Evolutionary conservation across 2,329 filamentous ascomycete genomes (phyloP), one percentile per base, ranked within the genome.

Genomic region (Didymella pinodella): DNA sequence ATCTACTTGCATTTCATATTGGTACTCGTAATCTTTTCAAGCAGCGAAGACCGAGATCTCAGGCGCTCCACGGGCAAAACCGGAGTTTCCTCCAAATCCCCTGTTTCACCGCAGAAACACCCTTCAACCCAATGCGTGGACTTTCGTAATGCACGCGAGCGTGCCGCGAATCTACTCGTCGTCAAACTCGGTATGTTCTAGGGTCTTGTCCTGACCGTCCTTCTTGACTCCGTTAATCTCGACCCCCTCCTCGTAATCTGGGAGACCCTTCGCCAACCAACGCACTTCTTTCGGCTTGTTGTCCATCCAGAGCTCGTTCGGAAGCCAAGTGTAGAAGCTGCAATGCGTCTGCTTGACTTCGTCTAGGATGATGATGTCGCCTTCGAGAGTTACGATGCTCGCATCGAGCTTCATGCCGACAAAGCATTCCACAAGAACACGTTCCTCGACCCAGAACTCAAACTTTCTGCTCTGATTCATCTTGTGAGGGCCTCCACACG

Each of bases 401-500:
- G 71, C 79, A 34, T 78, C 68, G 47, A 83, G 70, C 71, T 80
- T 83, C 77, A 83, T 76, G 0, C 92, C 91, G 0, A 83, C 75
- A 58, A 85, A 84, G 69, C 90, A 85, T 54, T 85, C 79, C 28
- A 80, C 60, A 18, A 90, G 76, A 2, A 86, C 73, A 4, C 82
- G 75, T 26, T 86, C 84, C 60, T 97, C 93, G 3, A 97, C 71
- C 69, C 90, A 86, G 64, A 96, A 88, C 12, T 74, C 72, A 61
- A 80, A 77, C 45, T 80, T 81, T 43, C 57, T 65, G 36, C 84
- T 80, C 16, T 75, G 66, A 7, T 59, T 59, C 11, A 55, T 52
- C 57, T 57, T 62, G 7, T 58, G 48, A 26, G 66, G 65, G 45
- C 66, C 66, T 18, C 67, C 69, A 7, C 63, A 49, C 3, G 67